phyloP scores from a whole-genome alignment of 768 basidiomycete species.

The Trichaptum fuscoviolaceum region DNA sequence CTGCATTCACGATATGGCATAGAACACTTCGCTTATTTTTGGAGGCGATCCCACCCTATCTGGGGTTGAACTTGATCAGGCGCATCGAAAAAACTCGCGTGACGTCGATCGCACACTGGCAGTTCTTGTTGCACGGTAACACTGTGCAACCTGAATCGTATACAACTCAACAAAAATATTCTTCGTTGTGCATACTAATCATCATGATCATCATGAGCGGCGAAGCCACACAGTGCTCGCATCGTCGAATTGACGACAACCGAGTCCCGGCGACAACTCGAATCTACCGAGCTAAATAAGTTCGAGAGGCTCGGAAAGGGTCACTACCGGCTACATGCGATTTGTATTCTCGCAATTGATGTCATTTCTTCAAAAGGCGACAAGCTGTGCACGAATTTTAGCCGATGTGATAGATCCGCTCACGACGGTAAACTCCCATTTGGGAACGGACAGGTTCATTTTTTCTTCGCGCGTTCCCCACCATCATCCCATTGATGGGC shows the following conservation, averaged over 20 bases:
- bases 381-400: neutral
- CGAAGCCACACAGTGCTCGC: neutral
- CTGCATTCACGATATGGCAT: neutral
- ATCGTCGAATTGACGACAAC: neutral
- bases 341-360: neutral
- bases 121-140: neutral
- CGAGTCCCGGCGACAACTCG: too few species aligned
- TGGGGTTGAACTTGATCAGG: neutral
- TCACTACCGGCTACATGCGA: neutral
- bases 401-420: neutral
- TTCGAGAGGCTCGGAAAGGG: neutral
- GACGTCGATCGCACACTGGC: neutral
- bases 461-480: neutral
- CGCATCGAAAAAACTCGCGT: neutral
- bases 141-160: too few species aligned
- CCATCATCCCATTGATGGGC: neutral
- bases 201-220: neutral
- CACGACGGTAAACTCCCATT: neutral
- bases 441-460: neutral
- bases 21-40: too few species aligned
- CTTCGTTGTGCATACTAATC: too few species aligned
- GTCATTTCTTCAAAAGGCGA: neutral
- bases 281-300: neutral
- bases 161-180: too few species aligned
- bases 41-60: neutral